A percentile compares a stretch with the other conserved stretches of the same genome.
These are phyloP conservation scores for Penicillium glabrum DNA, from an alignment of 2,329 filamentous ascomycete species.

Conservation along the genomic window DNA sequence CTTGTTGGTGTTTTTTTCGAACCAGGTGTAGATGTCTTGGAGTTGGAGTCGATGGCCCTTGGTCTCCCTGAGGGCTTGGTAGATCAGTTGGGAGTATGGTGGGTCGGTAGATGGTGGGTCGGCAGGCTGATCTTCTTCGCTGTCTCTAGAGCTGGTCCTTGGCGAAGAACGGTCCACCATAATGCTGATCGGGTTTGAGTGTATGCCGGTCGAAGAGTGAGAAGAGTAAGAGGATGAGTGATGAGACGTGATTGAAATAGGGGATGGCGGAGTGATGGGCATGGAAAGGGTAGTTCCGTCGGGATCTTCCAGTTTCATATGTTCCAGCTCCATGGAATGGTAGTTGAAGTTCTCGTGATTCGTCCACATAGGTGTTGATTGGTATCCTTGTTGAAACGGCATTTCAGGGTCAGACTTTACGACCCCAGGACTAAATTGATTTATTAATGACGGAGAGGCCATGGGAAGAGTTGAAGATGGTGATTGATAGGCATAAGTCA, in stretches of 20 bases:
- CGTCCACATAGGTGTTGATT: neutral
- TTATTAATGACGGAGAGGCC: neutral
- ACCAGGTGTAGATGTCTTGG: constrained; percentile 89
- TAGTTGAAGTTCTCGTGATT: neutral
- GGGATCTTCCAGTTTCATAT: constrained; percentile 9
- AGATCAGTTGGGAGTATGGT: constrained; percentile 82
- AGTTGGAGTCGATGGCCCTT: constrained; percentile 71
- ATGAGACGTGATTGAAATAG: constrained; percentile 23
- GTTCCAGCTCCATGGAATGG: neutral
- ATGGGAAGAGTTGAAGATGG: neutral
- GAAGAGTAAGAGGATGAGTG: constrained; percentile 9
- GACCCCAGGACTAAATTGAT: neutral
- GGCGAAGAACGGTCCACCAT: constrained; percentile 25
- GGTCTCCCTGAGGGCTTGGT: constrained; percentile 68
- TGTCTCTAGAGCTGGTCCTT: constrained; percentile 15
- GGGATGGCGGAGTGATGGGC: constrained; percentile 18
- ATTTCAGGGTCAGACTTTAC: neutral
- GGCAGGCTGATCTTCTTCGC: constrained; percentile 31
- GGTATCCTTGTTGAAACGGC: neutral
- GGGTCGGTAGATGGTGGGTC: constrained; percentile 64
- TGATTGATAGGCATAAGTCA: neutral
- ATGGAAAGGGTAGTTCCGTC: constrained; percentile 5
- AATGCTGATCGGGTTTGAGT: neutral
- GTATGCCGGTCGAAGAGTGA: neutral
- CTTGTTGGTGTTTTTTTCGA: constrained; percentile 77